phyloP scores from a whole-genome alignment of 805 yeast genomes.

The Novakomyces olei region DNA sequence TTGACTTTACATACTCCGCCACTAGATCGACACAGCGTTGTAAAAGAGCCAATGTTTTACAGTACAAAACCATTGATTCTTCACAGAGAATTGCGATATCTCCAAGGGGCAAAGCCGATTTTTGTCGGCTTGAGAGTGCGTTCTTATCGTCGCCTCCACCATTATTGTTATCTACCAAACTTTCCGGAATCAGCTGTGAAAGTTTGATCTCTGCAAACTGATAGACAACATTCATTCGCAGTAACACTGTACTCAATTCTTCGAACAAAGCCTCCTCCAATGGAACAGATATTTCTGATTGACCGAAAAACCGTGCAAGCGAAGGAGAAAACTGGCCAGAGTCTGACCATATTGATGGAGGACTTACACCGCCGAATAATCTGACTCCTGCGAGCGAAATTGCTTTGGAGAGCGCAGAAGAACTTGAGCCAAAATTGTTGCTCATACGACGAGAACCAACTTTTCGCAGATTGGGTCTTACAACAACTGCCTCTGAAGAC shows the following conservation, averaged over 20 bases:
- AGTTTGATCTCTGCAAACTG: constrained; percentile 81
- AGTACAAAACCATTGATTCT: constrained; percentile 70
- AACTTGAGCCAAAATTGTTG: no score
- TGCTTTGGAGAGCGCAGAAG: constrained; percentile 1
- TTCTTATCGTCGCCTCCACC: constrained; percentile 8
- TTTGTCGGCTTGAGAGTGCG: no score
- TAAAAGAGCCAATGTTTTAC: constrained; percentile 58
- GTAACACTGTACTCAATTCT: constrained; percentile 50
- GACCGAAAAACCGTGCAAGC: background rate
- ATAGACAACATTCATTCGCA: constrained; percentile 75
- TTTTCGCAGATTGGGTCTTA: no score
- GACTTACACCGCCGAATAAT: constrained; percentile 63
- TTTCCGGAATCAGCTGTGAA: constrained; percentile 58
- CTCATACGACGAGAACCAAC: no score
- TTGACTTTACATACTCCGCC: constrained; percentile 40
- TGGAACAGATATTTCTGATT: background rate
- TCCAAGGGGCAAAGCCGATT: constrained; percentile 16
- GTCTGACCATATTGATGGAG: constrained; percentile 33
- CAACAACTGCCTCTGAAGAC: no score
- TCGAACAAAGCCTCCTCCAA: constrained; percentile 9
- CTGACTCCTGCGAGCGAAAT: constrained; percentile 56
- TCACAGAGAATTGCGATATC: constrained; percentile 34
- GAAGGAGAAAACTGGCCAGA: background rate
- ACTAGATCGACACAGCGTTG: constrained; percentile 75
- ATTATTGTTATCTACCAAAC: constrained; percentile 14